phyloP scores from a whole-genome alignment of 2,329 filamentous ascomycete species.

The Teratosphaeria destructans region DNA sequence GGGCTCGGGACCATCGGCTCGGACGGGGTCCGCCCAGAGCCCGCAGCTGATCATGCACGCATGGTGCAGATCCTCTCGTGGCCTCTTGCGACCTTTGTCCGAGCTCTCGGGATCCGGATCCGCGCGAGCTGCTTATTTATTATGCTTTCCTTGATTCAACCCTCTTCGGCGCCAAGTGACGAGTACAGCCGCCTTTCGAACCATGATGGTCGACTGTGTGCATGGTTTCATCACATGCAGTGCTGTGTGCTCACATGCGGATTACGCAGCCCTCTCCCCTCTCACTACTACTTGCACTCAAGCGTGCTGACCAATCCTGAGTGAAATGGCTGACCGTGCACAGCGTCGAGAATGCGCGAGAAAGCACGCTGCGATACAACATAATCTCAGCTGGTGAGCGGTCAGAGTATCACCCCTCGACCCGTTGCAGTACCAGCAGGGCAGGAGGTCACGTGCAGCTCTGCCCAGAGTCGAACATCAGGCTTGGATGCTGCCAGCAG shows the following conservation, averaged over 20 bases:
- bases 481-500: neutral
- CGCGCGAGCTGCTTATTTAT: neutral
- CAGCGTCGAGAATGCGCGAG: neutral
- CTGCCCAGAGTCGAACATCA: neutral
- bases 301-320: neutral
- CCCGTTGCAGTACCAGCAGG: neutral
- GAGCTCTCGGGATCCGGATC: neutral
- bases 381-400: neutral
- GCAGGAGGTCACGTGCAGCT: neutral
- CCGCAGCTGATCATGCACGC: neutral
- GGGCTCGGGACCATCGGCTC: neutral
- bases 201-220: neutral
- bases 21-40: neutral
- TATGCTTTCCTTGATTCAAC: neutral
- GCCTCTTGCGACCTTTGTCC: neutral
- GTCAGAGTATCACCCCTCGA: neutral
- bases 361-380: neutral
- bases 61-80: neutral
- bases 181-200: neutral
- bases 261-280: neutral
- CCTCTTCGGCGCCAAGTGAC: neutral
- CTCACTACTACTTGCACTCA: neutral
- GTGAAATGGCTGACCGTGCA: neutral
- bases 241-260: neutral
- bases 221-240: neutral